These are phyloP conservation scores for Jamesozyma spencerorum DNA, from an alignment of 805 yeast species.

Conservation along the genomic window DNA sequence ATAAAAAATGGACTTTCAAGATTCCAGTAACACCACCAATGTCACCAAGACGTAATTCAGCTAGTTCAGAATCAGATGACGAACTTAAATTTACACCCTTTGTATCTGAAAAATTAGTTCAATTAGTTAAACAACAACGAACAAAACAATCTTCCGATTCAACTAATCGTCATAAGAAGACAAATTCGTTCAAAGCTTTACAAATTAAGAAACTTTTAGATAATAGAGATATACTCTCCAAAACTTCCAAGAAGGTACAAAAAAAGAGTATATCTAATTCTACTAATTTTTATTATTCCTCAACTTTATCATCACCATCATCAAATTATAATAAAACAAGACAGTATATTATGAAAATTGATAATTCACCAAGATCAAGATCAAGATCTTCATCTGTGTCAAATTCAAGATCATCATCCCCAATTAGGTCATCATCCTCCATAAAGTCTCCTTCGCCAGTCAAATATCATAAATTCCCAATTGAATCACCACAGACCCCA, in stretches of 20 bases:
- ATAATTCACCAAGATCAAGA: conserved; percentile 5
- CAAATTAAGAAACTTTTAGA: conserved; percentile 27
- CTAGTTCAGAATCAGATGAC: not conserved
- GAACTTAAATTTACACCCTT: conserved; percentile 10
- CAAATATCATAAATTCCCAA: conserved; percentile 16
- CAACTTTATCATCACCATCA: conserved; percentile 11
- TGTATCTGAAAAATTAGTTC: conserved; percentile 19
- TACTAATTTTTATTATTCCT: conserved; percentile 1
- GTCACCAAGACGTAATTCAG: conserved; percentile 9
- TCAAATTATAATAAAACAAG: conserved; percentile 4
- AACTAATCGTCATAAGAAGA: conserved; percentile 22
- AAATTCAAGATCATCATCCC: conserved; percentile 6
- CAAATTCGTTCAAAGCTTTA: conserved; percentile 30
- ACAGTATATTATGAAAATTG: conserved; percentile 12
- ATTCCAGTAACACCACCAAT: conserved; percentile 29
- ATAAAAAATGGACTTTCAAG: conserved; percentile 7
- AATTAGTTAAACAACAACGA: conserved; percentile 20
- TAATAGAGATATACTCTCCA: conserved; percentile 25
- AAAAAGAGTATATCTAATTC: not conserved
- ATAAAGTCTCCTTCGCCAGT: conserved; percentile 6
- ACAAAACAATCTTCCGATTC: not conserved
- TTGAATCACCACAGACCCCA: conserved; percentile 12
- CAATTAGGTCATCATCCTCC: conserved; percentile 3
- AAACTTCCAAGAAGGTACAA: conserved; percentile 12
- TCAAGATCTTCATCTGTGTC: conserved; percentile 1